Conservation (phyloP, 2,329 filamentous ascomycete species). For the Parastagonospora avenae region DNA sequence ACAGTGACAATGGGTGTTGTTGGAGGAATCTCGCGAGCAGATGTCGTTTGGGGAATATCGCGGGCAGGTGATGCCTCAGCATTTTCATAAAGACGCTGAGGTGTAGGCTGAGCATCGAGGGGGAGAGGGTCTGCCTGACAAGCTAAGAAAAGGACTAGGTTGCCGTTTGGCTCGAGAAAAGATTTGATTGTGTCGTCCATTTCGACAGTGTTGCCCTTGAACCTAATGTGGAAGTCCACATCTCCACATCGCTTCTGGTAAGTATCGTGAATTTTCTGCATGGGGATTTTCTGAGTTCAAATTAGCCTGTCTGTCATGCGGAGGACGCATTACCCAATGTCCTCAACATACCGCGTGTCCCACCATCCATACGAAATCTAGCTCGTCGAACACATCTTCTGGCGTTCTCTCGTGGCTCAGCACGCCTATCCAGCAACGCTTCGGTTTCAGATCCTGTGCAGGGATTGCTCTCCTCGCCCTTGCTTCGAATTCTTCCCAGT, state of each 20-base stretch:
- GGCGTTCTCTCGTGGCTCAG: conserved; percentile 26
- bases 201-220: conserved; percentile 9
- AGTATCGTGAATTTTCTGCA: conserved; percentile 21
- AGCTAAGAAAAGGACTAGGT: conserved; percentile 11
- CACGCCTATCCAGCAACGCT: conserved; percentile 43
- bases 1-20: not conserved
- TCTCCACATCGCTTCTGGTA: conserved; percentile 14
- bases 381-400: conserved; percentile 13
- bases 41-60: not conserved
- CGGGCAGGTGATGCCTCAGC: no score
- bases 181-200: conserved; percentile 5
- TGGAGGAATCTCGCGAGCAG: not conserved
- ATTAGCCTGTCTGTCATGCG: not conserved
- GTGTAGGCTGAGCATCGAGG: no score
- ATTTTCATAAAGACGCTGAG: no score
- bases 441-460: conserved; percentile 19
- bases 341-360: not conserved
- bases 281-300: conserved; percentile 24
- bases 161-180: conserved; percentile 4
- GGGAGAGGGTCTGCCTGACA: not conserved
- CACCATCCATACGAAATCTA: conserved; percentile 36
- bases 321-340: not conserved
- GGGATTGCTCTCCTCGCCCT: conserved; percentile 23
- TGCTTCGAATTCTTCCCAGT: conserved; percentile 28
- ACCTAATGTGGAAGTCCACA: conserved; percentile 22